Percentiles rank a stretch among this genome's conserved stretches.
phyloP scores from a whole-genome alignment of 805 yeast species.

The Starmerella asiatica region DNA sequence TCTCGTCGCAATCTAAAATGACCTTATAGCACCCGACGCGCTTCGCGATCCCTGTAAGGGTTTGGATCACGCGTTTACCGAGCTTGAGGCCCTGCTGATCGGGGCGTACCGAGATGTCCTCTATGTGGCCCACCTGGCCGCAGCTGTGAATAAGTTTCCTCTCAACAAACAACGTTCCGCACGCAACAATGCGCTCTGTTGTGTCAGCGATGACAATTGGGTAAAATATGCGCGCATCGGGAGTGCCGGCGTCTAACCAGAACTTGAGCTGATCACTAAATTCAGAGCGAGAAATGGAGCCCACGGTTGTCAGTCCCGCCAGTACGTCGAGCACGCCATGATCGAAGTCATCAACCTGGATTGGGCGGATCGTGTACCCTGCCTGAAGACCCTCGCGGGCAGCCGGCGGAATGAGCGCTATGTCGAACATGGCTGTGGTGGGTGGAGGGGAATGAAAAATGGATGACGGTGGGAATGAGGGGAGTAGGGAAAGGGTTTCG shows the following conservation, averaged over 20 bases:
- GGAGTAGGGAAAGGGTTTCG: too few species aligned
- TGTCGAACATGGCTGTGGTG: slow-evolving; percentile 3
- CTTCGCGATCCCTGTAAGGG: slow-evolving; percentile 47
- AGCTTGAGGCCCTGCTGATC: slow-evolving; percentile 72
- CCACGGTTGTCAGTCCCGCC: slow-evolving; percentile 67
- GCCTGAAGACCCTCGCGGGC: slow-evolving; percentile 32
- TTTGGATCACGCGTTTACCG: slow-evolving; percentile 54
- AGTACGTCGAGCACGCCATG: slow-evolving; percentile 54
- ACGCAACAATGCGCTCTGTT: slow-evolving; percentile 51
- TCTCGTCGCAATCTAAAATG: slow-evolving; percentile 75
- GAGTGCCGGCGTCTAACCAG: slow-evolving; percentile 37
- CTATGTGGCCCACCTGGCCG: slow-evolving; percentile 85
- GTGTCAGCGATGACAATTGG: slow-evolving; percentile 53
- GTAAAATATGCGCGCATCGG: slow-evolving; percentile 33
- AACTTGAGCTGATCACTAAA: slow-evolving; percentile 41
- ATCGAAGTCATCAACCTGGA: slow-evolving; percentile 42
- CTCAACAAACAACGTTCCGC: slow-evolving; percentile 73
- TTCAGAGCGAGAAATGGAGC: slow-evolving; percentile 41
- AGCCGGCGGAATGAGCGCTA: slow-evolving; percentile 21
- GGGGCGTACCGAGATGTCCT: slow-evolving; percentile 71
- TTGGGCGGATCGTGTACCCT: slow-evolving; percentile 55
- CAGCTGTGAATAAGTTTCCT: slow-evolving; percentile 67
- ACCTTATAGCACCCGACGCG: slow-evolving; percentile 68
- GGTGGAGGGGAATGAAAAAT: too few species aligned
- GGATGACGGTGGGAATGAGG: too few species aligned